Conservation (phyloP, 257 asterid genomes). For the Fraxinus anomala region DNA sequence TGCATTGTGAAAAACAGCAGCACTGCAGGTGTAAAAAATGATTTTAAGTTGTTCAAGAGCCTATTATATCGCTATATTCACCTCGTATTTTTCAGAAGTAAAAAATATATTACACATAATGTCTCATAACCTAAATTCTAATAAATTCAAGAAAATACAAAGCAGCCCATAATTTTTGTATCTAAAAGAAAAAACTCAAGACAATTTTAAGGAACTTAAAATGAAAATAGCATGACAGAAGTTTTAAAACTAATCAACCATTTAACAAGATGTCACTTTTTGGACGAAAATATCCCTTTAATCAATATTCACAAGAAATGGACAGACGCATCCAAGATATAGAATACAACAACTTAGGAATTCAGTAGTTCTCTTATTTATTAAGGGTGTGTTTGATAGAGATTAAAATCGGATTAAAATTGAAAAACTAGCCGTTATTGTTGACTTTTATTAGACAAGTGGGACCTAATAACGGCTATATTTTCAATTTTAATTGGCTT, state of each 20-base stretch:
- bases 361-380: neutral
- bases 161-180: neutral
- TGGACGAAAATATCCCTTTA: neutral
- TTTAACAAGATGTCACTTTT: neutral
- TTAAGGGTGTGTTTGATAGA: too few species aligned
- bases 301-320: neutral
- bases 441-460: too few species aligned
- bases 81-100: neutral
- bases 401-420: too few species aligned
- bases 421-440: too few species aligned
- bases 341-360: neutral
- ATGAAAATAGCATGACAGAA: neutral
- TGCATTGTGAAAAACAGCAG: slow-evolving; percentile 71
- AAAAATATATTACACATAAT: neutral
- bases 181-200: neutral
- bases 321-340: neutral
- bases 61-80: neutral
- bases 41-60: neutral
- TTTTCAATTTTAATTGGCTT: too few species aligned
- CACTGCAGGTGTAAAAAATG: slow-evolving; percentile 40
- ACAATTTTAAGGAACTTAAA: neutral
- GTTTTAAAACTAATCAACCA: neutral
- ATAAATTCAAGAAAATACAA: neutral
- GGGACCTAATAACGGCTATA: too few species aligned
- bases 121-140: neutral